A percentile compares a stretch with the other conserved stretches of the same genome.
These are phyloP conservation scores for Microbotryum saponariae DNA, from an alignment of 1,284 basidiomycete species.

Conservation along the genomic window DNA sequence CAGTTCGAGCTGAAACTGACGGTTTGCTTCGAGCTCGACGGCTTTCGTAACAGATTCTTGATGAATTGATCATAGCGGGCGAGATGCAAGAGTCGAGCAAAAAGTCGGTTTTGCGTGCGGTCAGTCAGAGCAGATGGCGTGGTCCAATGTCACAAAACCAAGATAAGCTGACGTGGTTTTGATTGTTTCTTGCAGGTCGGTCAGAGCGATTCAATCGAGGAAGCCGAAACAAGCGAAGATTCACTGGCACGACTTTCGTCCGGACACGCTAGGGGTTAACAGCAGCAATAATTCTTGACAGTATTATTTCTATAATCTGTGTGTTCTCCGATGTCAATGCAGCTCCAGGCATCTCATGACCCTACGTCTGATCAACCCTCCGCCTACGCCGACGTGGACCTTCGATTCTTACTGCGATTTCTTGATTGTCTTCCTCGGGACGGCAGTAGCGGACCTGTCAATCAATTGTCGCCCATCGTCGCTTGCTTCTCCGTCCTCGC, in stretches of 20 bases:
- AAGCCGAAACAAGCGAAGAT: slow-evolving; percentile 40
- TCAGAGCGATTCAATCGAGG: slow-evolving; percentile 46
- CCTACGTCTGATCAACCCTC: no score
- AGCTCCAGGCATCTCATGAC: no score
- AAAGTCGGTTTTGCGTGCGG: slow-evolving; percentile 86
- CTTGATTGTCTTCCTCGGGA: slow-evolving; percentile 23
- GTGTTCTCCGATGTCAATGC: no score
- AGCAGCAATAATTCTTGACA: no score
- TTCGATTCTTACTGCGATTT: slow-evolving; percentile 17
- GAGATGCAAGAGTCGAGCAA: slow-evolving; percentile 98
- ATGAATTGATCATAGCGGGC: slow-evolving; percentile 95
- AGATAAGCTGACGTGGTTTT: neutral
- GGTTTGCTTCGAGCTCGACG: slow-evolving; percentile 17
- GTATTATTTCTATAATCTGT: neutral
- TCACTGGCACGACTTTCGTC: slow-evolving; percentile 5
- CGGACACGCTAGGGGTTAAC: no score
- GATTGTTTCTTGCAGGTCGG: slow-evolving; percentile 46
- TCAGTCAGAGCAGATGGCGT: slow-evolving; percentile 43
- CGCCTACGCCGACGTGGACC: neutral
- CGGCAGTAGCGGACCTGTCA: no score
- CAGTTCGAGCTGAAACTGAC: slow-evolving; percentile 2
- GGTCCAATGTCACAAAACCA: neutral
- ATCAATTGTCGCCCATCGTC: neutral
- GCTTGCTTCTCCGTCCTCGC: slow-evolving; percentile 33
- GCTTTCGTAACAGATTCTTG: slow-evolving; percentile 62